A percentile compares a stretch with the other conserved stretches of the same genome.
phyloP scores from a whole-genome alignment of 345 rosid species.

The Lepidium didymum region DNA sequence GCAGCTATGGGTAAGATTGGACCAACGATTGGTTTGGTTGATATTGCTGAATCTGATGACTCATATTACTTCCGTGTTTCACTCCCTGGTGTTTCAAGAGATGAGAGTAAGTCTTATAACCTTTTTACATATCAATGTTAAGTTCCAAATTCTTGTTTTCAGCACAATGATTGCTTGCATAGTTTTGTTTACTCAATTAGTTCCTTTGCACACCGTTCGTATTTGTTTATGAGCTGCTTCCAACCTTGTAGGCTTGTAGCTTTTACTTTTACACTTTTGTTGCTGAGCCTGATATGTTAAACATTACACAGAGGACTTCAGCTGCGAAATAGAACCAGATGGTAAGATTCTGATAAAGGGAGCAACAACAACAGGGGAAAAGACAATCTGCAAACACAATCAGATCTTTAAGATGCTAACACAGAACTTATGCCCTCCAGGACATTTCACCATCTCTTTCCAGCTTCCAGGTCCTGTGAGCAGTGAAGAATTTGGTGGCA shows the following conservation, averaged over 20 bases:
- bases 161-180: neutral
- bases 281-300: neutral
- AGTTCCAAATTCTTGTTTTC: neutral
- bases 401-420: conserved; percentile 61
- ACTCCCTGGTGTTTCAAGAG: conserved; percentile 67
- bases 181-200: neutral
- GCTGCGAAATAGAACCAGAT: conserved; percentile 52
- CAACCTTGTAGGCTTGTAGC: neutral
- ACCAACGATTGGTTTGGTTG: conserved; percentile 43
- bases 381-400: conserved; percentile 44
- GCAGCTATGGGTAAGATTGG: conserved; percentile 63
- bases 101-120: conserved; percentile 48
- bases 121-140: neutral
- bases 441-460: conserved; percentile 59
- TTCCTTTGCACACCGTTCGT: neutral
- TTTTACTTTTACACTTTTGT: neutral
- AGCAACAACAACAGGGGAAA: conserved; percentile 68
- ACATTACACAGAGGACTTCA: conserved; percentile 53
- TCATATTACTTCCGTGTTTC: conserved; percentile 53
- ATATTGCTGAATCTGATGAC: conserved; percentile 59
- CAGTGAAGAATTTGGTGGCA: conserved; percentile 36
- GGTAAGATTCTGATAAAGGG: conserved; percentile 64
- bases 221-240: neutral
- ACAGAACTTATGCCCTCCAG: conserved; percentile 66
- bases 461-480: conserved; percentile 79